Evolutionary conservation across 2,329 filamentous ascomycete species (phyloP), one percentile per base, ranked within the genome.

Genomic region (Hypoxylon sp.): DNA sequence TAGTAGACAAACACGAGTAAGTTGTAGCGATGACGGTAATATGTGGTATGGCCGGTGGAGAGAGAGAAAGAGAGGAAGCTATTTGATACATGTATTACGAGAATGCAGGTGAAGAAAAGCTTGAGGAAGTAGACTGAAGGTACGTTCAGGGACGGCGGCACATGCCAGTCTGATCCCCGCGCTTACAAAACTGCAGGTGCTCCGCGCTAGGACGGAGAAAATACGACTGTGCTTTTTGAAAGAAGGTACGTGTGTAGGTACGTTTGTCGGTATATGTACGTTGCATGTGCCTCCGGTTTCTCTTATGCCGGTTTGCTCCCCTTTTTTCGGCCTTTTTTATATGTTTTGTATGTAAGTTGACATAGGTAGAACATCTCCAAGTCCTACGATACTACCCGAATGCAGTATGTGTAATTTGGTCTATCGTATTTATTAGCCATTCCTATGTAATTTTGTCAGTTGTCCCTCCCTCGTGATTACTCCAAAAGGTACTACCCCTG

Each of bases 121-220:
- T 11, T 23, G 48, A 32, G 34, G 34, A 55, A 56, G 53, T 56
- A 56, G 9, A 17, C 25, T 32, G 30, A 36, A 55, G 21, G 6
- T 55, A 21, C 25, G 21, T 30, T 48, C n/a, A 32, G 38, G 25
- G 41, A 34, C 46, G 48, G 21, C 32, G 23, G 41, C 61, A 64
- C 55, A 59, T 64, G 61, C 55, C 21, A 64, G 55, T 51, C 49
- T 49, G 19, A 19, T 51, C 36, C 51, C 63, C 50, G 63, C 63
- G 52, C 63, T 60, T 65, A 52, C 45, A 46, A 56, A 60, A 57
- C 51, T 63, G 61, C 53, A 59, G 46, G 41, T 59, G 46, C 32
- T 48, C 52, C 25, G 52, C 25, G 52, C 38, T 28, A 41, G 13
- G n/a, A 38, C 45, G 32, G 34, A 30, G 43, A 38, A 38, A 17